Base-by-base conservation (phyloP, 192 early-diverging fungal species). In the Podila minutissima region DNA sequence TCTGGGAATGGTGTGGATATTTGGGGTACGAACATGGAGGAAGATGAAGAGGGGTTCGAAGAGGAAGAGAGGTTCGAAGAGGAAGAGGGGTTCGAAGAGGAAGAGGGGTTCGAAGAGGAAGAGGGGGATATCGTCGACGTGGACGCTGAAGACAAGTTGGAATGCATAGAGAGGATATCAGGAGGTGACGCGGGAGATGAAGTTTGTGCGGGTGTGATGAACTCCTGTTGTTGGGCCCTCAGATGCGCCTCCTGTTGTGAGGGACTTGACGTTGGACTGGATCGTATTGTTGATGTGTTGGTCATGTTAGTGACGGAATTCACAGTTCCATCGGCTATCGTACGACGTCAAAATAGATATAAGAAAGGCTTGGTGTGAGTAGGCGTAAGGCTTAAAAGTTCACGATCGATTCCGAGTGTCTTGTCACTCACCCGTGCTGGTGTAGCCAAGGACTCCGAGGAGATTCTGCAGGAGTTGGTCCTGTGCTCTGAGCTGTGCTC, bases 381-480 rank as follows among this genome's bases (percentile, higher is more conserved):
- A 46, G 15, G 8, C 8, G 41, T 1, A 46, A 46, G 13, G 41
- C 41, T 46, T 17, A 24, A 61, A 20, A 41, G 32, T n/a, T 71
- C 6, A 32, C 28, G 24, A 12, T 55, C 33, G n/a, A 31, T 29
- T 33, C 26, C 31, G n/a, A 28, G 22, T 62, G 28, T 17, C 13
- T 31, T 29, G 26, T 15, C 3, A 55, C 66, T 26, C 62, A 88
- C 86, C 86, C 64, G 74, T 38, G 50, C 77, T 73, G 37, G 72
- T 57, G 53, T 77, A 74, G 11, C 77, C 77, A 24, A 89, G 59
- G 31, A 79, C 70, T 22, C 62, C 66, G 33, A 89, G 49, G 31
- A 89, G 74, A 24, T 70, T 70, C 10, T 84, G 83, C n/a, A 88
- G 74, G n/a, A 89, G 37, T 62, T 74, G 51, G 59, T 89, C 87